These are phyloP conservation scores for Fagus sylvatica DNA, from an alignment of 306 rosid species.

Conservation along the genomic window DNA sequence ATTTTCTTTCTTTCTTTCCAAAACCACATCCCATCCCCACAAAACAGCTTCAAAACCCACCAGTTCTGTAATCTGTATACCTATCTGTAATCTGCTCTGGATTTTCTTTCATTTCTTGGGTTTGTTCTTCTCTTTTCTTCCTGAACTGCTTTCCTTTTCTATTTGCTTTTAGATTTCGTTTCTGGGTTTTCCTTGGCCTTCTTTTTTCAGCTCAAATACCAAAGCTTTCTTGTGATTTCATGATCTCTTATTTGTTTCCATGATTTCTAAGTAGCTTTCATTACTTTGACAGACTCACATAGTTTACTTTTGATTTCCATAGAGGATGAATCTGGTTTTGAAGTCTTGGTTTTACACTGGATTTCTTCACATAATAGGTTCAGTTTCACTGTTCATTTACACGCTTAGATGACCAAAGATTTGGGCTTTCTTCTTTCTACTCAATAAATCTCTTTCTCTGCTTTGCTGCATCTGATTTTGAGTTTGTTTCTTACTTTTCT, in stretches of 20 bases:
- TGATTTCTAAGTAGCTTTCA: slow-evolving; percentile 14
- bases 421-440: slow-evolving; percentile 1
- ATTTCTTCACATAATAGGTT: neutral
- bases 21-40: neutral
- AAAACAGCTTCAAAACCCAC: neutral
- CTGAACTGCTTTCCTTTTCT: neutral
- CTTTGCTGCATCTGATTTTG: neutral
- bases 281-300: neutral
- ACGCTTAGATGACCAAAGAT: slow-evolving; percentile 1
- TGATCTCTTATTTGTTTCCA: slow-evolving; percentile 14
- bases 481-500: neutral
- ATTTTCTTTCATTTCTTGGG: slow-evolving; percentile 8
- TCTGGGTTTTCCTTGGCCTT: neutral
- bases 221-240: slow-evolving; percentile 6
- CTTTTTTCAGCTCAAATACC: neutral
- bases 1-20: slow-evolving; percentile 2
- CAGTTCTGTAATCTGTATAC: slow-evolving; percentile 9
- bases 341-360: slow-evolving; percentile 8
- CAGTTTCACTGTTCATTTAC: slow-evolving; percentile 14
- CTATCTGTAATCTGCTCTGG: slow-evolving; percentile 18
- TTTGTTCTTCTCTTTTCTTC: slow-evolving; percentile 2
- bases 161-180: neutral
- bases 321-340: slow-evolving; percentile 20
- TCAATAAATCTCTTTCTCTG: neutral
- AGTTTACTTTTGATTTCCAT: neutral